Percentiles rank a stretch among this genome's conserved stretches.
These are phyloP conservation scores for Talaromyces sp. DNA, from an alignment of 2,329 filamentous ascomycete genomes.

Conservation along the genomic window DNA sequence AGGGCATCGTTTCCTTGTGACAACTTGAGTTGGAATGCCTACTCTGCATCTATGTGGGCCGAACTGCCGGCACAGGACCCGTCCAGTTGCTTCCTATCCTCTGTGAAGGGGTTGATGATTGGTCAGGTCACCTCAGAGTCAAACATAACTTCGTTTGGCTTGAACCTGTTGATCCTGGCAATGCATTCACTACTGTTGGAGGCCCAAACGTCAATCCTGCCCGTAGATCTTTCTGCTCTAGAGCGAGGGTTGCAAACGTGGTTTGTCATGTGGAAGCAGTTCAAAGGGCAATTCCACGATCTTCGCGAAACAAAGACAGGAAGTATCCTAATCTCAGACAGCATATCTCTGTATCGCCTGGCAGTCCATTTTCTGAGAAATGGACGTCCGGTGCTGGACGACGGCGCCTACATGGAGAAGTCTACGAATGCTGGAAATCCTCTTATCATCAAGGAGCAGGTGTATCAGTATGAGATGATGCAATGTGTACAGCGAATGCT, in stretches of 20 bases:
- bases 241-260: not conserved
- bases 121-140: not conserved
- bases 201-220: not conserved
- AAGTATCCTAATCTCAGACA: not conserved
- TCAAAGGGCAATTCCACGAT: not conserved
- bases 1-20: constrained; percentile 5
- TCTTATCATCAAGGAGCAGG: constrained; percentile 1
- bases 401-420: not conserved
- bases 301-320: not conserved
- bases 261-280: not conserved
- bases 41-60: constrained; percentile 6
- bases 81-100: not conserved
- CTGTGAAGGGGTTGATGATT: not conserved
- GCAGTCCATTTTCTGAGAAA: not conserved
- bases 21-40: constrained; percentile 1
- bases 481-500: not conserved
- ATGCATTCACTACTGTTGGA: constrained; percentile 7
- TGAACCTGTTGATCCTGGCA: not conserved
- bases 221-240: not conserved
- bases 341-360: not conserved
- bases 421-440: constrained; percentile 7
- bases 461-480: constrained; percentile 8
- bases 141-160: not conserved
- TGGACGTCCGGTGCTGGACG: constrained; percentile 4
- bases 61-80: not conserved